These are phyloP conservation scores for Catunica adiposa DNA, from an alignment of 2,329 filamentous ascomycete species.

Conservation along the genomic window DNA sequence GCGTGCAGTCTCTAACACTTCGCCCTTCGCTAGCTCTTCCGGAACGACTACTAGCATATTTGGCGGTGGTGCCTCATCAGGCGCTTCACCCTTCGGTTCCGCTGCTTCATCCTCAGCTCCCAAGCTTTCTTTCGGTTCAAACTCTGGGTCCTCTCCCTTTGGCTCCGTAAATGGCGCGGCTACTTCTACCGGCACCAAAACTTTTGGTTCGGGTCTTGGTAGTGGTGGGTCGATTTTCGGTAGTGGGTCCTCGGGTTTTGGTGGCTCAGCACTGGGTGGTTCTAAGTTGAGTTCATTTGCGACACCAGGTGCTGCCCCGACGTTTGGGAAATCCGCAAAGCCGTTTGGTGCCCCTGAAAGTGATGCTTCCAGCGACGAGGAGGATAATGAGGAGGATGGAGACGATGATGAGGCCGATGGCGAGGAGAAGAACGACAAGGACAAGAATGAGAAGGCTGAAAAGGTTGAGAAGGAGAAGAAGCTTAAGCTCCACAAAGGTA, in stretches of 20 bases:
- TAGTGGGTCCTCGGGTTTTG: constrained; percentile 38
- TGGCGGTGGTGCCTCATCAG: constrained; percentile 17
- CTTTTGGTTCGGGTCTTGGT: constrained; percentile 31
- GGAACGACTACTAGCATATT: constrained; percentile 21
- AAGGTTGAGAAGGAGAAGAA: constrained; percentile 36
- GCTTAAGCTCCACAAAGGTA: constrained; percentile 52
- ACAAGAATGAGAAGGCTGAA: neutral
- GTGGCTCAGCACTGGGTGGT: constrained; percentile 29
- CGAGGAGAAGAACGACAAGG: neutral
- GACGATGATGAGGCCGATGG: constrained; percentile 39
- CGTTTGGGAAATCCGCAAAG: constrained; percentile 39
- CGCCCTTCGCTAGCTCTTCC: constrained; percentile 43
- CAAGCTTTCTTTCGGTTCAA: constrained; percentile 34
- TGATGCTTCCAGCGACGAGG: too few species aligned
- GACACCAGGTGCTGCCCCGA: constrained; percentile 36
- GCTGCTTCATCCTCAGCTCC: constrained; percentile 19
- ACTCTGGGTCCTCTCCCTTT: constrained; percentile 30
- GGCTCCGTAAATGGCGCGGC: constrained; percentile 20
- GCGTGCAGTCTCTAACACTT: constrained; percentile 42
- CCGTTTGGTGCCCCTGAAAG: constrained; percentile 59
- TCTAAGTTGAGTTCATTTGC: constrained; percentile 35
- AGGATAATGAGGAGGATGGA: constrained; percentile 30
- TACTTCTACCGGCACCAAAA: constrained; percentile 22
- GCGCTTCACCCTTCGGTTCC: constrained; percentile 20
- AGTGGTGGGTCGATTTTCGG: constrained; percentile 27